Conservation (phyloP, 768 basidiomycete species). For the Amanita polypyramis region DNA sequence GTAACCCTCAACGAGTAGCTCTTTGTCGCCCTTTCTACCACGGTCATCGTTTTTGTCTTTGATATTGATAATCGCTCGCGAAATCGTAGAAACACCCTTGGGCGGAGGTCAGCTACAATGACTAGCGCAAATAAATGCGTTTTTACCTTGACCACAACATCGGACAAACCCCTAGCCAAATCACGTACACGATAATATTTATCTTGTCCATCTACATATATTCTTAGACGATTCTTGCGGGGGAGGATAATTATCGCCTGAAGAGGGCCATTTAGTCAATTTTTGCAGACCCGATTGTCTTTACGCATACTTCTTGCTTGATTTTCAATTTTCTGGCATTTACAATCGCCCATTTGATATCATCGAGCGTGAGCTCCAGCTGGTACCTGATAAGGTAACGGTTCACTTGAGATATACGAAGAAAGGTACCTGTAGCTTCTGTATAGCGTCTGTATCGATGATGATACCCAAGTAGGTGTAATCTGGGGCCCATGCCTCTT, state of each 20-base stretch:
- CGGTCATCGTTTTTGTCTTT: conserved; percentile 75
- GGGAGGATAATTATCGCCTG: conserved; percentile 73
- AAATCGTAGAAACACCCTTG: conserved; percentile 78
- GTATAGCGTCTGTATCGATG: conserved; percentile 79
- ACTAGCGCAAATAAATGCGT: not conserved
- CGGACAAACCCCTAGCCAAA: conserved; percentile 73
- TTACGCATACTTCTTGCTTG: conserved; percentile 57
- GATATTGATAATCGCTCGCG: conserved; percentile 93
- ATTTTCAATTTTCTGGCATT: conserved; percentile 85
- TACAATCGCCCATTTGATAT: conserved; percentile 88
- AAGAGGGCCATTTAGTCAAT: conserved; percentile 5
- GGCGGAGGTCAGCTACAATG: not conserved
- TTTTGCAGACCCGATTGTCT: not conserved
- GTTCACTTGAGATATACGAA: not conserved
- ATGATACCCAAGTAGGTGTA: conserved; percentile 92
- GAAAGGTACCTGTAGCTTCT: conserved; percentile 66
- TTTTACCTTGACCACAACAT: conserved; percentile 85
- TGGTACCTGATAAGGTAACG: conserved; percentile 18
- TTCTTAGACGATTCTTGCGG: conserved; percentile 62
- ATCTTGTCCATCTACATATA: conserved; percentile 69
- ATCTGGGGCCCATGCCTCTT: conserved; percentile 92
- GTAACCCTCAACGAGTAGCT: conserved; percentile 93
- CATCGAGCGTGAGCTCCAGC: conserved; percentile 89
- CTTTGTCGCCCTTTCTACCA: conserved; percentile 82
- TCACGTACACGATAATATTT: conserved; percentile 80